Evolutionary conservation across 768 basidiomycete genomes (phyloP), one percentile per base, ranked within the genome.

Genomic region (Coprinopsis cinerea): DNA sequence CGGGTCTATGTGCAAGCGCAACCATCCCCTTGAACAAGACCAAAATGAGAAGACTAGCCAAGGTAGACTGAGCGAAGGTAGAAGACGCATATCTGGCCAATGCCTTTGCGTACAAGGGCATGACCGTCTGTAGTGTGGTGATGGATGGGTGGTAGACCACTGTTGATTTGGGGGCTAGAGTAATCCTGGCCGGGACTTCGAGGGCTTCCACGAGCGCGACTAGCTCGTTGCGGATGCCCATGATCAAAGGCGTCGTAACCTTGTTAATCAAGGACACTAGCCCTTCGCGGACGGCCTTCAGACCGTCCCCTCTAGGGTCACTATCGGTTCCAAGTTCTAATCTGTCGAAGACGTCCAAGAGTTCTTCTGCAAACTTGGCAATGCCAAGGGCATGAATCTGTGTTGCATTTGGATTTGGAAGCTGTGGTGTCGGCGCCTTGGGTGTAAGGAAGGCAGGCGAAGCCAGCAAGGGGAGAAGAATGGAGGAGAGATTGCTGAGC

Each of bases 1-100:
- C 65, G 11, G 71, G 68, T n/a, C 89, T 78, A 61, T 86, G 75
- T 10, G 85, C 74, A 25, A 91, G 60, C 18, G 85, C 83, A 23
- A 89, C 79, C 45, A 90, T 70, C 6, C 77, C 81, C 18, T 78
- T 82, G 88, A 89, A 92, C 1, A 87, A 66, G 1, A 87, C 63
- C 15, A 80, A 81, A 57, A 90, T 88, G 54, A 88, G 73, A 55
- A 89, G 75, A 2, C 82, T 78, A 0, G 86, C 85, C 14, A 90
- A 71, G 1, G 74, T 66, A 14, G 78, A 67, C 55, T 92, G 84
- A 0, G 83, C 74, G 7, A 74, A 60, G 11, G 71, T 64, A 11
- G 77, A 74, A 4, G 71, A 63, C 6, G 80, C 79, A 61, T 81
- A 84, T 11, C 79, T 76, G 13, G 66, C 61, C 27, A 90, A 67